Evolutionary conservation across 495 filamentous ascomycete species (phyloP).

Genomic region (Lichenothelia convexa): DNA sequence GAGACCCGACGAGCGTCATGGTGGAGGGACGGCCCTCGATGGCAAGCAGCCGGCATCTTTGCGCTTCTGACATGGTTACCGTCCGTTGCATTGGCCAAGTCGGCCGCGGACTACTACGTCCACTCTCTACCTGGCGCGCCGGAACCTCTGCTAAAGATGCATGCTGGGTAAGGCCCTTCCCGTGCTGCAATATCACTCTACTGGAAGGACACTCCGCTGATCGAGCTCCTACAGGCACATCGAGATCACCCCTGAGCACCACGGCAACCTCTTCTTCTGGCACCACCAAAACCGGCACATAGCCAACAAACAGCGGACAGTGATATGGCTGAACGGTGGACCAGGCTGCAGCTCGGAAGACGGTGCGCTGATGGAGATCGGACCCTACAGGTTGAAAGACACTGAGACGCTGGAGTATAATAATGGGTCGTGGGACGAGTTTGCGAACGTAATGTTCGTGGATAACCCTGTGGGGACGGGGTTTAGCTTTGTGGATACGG

Average conservation of each 20-base stretch:
- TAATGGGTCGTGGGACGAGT: slow-evolving; percentile 89
- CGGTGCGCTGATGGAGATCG: slow-evolving; percentile 93
- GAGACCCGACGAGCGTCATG: too few species aligned
- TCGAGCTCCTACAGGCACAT: slow-evolving; percentile 45
- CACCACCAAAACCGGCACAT: slow-evolving; percentile 91
- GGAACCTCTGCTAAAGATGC: slow-evolving; percentile 75
- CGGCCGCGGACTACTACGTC: slow-evolving; percentile 80
- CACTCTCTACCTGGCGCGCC: slow-evolving; percentile 70
- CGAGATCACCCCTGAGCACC: slow-evolving; percentile 62
- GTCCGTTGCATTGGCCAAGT: slow-evolving; percentile 24
- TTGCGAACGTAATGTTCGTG: slow-evolving; percentile 88
- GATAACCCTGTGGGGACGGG: slow-evolving; percentile 94
- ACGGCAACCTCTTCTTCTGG: slow-evolving; percentile 97
- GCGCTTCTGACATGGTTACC: slow-evolving; percentile 9
- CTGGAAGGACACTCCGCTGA: too few species aligned
- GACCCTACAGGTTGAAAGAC: slow-evolving; percentile 75
- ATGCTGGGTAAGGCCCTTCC: slow-evolving; percentile 60
- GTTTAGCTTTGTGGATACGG: slow-evolving; percentile 81
- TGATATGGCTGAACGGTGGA: slow-evolving; percentile 94
- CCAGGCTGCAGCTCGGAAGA: slow-evolving; percentile 96
- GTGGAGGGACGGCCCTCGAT: too few species aligned
- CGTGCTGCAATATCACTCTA: too few species aligned
- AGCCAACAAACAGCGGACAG: slow-evolving; percentile 74
- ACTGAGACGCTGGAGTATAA: slow-evolving; percentile 61
- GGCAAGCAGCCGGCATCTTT: too few species aligned